Conservation (phyloP, 2,329 filamentous ascomycete species). For the Cordyceps pruinosa region DNA sequence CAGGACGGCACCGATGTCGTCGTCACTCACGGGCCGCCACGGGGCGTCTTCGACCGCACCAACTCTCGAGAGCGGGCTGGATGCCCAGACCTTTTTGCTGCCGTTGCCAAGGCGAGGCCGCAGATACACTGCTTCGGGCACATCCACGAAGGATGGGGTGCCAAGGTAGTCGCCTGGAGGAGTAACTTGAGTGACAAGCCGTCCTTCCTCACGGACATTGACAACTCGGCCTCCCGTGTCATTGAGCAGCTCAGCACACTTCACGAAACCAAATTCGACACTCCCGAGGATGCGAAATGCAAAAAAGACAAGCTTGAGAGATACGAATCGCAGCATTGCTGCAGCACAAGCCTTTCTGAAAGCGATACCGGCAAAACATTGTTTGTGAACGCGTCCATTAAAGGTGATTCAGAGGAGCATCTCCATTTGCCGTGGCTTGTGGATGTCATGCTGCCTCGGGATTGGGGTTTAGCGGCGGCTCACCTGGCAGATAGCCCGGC, state of each 20-base stretch:
- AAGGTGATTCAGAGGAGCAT: constrained; percentile 45
- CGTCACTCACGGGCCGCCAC: constrained; percentile 30
- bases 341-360: background rate
- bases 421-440: constrained; percentile 36
- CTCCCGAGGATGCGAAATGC: background rate
- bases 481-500: background rate
- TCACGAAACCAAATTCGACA: background rate
- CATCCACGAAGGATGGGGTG: constrained; percentile 28
- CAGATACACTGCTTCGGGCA: constrained; percentile 33
- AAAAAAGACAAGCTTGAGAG: background rate
- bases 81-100: constrained; percentile 25
- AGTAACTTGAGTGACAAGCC: constrained; percentile 20
- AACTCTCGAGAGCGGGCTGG: constrained; percentile 22
- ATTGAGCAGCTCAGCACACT: constrained; percentile 19
- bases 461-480: background rate
- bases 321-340: background rate
- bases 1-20: constrained; percentile 22
- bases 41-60: constrained; percentile 35
- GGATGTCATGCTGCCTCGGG: background rate
- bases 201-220: constrained; percentile 41
- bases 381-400: constrained; percentile 49
- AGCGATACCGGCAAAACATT: constrained; percentile 34
- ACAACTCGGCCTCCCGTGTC: constrained; percentile 34
- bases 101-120: constrained; percentile 24
- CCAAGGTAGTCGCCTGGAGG: constrained; percentile 42